phyloP scores from a whole-genome alignment of 2,329 filamentous ascomycete genomes.

The Penicillium crustosum region DNA sequence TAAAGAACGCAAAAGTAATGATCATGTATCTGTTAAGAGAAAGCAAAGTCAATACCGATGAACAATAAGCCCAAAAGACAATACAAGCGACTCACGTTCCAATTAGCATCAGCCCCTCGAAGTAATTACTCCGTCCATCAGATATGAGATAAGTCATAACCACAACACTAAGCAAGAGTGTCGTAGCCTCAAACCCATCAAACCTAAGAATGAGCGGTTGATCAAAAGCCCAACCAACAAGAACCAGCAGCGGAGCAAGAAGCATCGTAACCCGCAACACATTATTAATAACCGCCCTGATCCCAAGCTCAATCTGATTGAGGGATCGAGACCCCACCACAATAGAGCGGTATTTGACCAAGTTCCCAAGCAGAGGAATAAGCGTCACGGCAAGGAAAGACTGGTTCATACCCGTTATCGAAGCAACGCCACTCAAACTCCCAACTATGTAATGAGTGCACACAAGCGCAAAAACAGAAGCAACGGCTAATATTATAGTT shows the following conservation, averaged over 20 bases:
- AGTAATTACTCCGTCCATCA: conserved; percentile 23
- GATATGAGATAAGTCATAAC: conserved; percentile 24
- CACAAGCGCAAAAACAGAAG: conserved; percentile 2
- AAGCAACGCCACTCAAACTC: conserved; percentile 3
- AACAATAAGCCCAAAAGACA: neutral
- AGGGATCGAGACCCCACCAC: conserved; percentile 6
- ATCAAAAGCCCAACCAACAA: conserved; percentile 15
- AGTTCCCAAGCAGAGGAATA: conserved; percentile 19
- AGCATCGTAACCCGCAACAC: conserved; percentile 19
- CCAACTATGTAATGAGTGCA: conserved; percentile 13
- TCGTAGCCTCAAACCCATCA: conserved; percentile 22
- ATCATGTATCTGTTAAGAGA: conserved; percentile 16
- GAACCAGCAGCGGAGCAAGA: conserved; percentile 13
- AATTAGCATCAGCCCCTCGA: conserved; percentile 22
- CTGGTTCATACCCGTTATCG: conserved; percentile 6
- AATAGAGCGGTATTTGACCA: conserved; percentile 14
- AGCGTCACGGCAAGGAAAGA: conserved; percentile 11
- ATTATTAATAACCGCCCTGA: conserved; percentile 18
- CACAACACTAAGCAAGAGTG: conserved; percentile 19
- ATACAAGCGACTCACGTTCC: conserved; percentile 20
- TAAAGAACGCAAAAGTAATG: conserved; percentile 17
- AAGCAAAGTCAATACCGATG: neutral
- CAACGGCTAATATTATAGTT: neutral
- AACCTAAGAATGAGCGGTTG: conserved; percentile 15
- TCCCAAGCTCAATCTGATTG: conserved; percentile 14